Conservation (phyloP, 306 rosid genomes). For the Vigna nakashimae region DNA sequence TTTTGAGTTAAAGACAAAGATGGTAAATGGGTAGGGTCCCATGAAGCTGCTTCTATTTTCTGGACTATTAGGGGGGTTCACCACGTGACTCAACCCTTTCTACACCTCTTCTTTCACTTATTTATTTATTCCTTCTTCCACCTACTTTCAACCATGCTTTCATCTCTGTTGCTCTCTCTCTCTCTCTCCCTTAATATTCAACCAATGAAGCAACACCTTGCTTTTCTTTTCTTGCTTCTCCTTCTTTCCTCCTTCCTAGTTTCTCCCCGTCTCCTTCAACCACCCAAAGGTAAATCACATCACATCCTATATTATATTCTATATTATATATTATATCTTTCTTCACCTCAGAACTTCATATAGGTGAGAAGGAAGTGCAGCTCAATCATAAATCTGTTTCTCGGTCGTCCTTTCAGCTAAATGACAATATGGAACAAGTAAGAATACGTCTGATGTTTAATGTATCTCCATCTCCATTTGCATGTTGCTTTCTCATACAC, state of each 20-base stretch:
- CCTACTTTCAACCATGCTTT: slow-evolving; percentile 30
- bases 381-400: slow-evolving; percentile 29
- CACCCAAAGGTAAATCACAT: slow-evolving; percentile 41
- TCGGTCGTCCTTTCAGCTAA: slow-evolving; percentile 7
- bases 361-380: slow-evolving; percentile 50
- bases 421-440: slow-evolving; percentile 51
- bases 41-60: slow-evolving; percentile 23
- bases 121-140: slow-evolving; percentile 35
- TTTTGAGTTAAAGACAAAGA: slow-evolving; percentile 20
- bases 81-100: slow-evolving; percentile 40
- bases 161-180: slow-evolving; percentile 20
- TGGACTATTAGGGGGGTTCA: slow-evolving; percentile 32
- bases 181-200: not conserved
- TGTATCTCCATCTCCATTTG: slow-evolving; percentile 11
- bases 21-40: slow-evolving; percentile 35
- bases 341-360: slow-evolving; percentile 18
- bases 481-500: not conserved
- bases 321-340: not conserved
- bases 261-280: slow-evolving; percentile 47
- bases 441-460: slow-evolving; percentile 5
- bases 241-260: slow-evolving; percentile 49
- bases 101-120: not conserved
- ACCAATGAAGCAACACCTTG: slow-evolving; percentile 52
- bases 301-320: not conserved
- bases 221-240: slow-evolving; percentile 47